phyloP scores from a whole-genome alignment of 257 asterid genomes.

The Misopates orontium region DNA sequence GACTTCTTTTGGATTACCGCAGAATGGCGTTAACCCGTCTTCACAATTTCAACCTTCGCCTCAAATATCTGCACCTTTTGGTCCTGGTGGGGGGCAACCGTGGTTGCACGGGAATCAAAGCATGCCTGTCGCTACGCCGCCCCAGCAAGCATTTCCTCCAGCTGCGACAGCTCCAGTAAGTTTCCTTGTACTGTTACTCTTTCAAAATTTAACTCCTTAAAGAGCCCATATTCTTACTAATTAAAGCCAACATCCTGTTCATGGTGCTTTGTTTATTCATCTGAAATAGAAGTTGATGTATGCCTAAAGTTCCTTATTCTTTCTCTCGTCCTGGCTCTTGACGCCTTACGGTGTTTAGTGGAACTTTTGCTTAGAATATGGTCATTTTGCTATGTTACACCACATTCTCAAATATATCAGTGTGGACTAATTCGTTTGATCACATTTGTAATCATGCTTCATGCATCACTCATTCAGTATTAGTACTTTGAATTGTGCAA shows the following conservation, averaged over 20 bases:
- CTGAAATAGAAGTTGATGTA: constrained; percentile 3
- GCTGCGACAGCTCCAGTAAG: constrained; percentile 48
- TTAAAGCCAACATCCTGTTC: constrained; percentile 1
- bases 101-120: constrained; percentile 71
- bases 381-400: neutral
- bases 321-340: neutral
- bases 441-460: too few relatives aligned
- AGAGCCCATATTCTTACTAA: constrained; percentile 3
- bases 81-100: constrained; percentile 56
- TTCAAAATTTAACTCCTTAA: constrained; percentile 2
- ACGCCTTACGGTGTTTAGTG: neutral
- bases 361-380: neutral
- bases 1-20: constrained; percentile 61
- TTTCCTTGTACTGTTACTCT: constrained; percentile 22
- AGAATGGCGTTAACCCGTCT: constrained; percentile 43
- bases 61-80: constrained; percentile 59
- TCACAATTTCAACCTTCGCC: constrained; percentile 67
- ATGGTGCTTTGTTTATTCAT: neutral
- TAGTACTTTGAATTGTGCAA: neutral
- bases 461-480: neutral
- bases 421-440: too few relatives aligned
- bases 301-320: constrained; percentile 2
- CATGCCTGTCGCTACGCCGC: constrained; percentile 55
- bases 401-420: too few relatives aligned
- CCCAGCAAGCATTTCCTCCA: constrained; percentile 48